Conservation (phyloP, 352 stramenopile genomes). For the Globisporangium megalacanthum region DNA sequence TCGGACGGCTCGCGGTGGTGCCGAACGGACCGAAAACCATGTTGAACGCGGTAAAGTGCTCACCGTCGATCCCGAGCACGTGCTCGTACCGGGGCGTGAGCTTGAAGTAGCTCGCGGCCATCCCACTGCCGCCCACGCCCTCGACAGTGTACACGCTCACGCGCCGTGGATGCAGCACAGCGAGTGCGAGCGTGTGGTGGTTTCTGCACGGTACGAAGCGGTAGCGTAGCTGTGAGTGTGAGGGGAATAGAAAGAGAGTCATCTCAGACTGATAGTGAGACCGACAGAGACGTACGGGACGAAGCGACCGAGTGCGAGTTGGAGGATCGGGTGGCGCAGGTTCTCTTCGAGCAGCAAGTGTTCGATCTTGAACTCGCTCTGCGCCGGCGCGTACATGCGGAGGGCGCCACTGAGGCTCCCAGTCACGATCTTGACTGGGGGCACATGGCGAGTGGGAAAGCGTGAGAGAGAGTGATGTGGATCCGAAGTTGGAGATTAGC, state of each 20-base stretch:
- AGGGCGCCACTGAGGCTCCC: slow-evolving; percentile 83
- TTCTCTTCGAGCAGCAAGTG: slow-evolving; percentile 86
- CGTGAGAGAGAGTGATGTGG: background rate
- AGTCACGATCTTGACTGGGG: slow-evolving; percentile 85
- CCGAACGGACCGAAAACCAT: slow-evolving; percentile 85
- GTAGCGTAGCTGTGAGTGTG: background rate
- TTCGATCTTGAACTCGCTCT: slow-evolving; percentile 85
- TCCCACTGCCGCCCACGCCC: slow-evolving; percentile 62
- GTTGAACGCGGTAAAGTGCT: slow-evolving; percentile 90
- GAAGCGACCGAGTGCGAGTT: slow-evolving; percentile 83
- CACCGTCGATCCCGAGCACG: slow-evolving; percentile 78
- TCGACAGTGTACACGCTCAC: slow-evolving; percentile 82
- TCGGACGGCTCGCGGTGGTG: slow-evolving; percentile 5
- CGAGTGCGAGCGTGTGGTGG: slow-evolving; percentile 56
- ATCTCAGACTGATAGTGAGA: background rate
- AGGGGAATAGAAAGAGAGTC: background rate
- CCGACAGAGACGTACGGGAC: slow-evolving; percentile 50
- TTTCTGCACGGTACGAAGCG: slow-evolving; percentile 25
- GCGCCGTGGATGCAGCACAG: slow-evolving; percentile 81
- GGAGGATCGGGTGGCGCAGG: slow-evolving; percentile 80
- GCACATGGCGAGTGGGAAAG: background rate
- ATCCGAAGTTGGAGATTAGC: too few species aligned
- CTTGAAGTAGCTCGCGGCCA: slow-evolving; percentile 80
- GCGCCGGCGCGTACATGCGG: slow-evolving; percentile 75
- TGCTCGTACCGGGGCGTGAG: slow-evolving; percentile 83